Evolutionary conservation across 306 rosid species (phyloP).

Genomic region (Ceratonia siliqua): DNA sequence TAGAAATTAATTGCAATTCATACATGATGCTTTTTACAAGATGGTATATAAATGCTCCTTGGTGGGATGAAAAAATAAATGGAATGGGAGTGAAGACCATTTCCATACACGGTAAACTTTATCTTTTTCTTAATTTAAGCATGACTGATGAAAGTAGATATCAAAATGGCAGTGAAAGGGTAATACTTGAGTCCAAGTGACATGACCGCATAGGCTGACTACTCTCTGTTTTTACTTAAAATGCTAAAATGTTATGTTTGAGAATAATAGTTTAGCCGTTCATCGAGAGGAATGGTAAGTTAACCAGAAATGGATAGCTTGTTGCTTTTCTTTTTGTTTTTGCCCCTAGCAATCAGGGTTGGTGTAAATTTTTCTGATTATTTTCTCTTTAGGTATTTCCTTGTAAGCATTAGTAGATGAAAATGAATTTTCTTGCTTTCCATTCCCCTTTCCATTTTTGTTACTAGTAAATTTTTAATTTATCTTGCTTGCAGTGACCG

Average conservation of each 20-base stretch:
- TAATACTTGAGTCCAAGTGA: neutral
- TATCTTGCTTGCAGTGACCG: conserved; percentile 69
- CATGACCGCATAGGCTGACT: neutral
- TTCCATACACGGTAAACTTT: neutral
- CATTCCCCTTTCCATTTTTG: neutral
- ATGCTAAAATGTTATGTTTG: neutral
- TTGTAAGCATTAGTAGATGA: neutral
- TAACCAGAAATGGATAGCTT: neutral
- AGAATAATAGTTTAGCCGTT: neutral
- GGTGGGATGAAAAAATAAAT: too few species aligned
- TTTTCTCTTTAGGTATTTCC: neutral
- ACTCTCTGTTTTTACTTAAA: neutral
- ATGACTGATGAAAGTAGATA: neutral
- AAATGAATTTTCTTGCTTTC: neutral
- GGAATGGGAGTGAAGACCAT: neutral
- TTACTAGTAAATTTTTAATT: neutral
- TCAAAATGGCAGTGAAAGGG: neutral
- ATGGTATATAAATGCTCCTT: neutral
- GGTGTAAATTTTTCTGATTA: neutral
- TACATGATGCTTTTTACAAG: neutral
- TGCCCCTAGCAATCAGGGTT: neutral
- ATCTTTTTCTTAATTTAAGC: neutral
- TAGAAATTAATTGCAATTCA: neutral
- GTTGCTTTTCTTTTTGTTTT: neutral
- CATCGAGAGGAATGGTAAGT: neutral